These are phyloP conservation scores for Hypomontagnella monticulosa DNA, from an alignment of 495 filamentous ascomycete genomes.

Conservation along the genomic window DNA sequence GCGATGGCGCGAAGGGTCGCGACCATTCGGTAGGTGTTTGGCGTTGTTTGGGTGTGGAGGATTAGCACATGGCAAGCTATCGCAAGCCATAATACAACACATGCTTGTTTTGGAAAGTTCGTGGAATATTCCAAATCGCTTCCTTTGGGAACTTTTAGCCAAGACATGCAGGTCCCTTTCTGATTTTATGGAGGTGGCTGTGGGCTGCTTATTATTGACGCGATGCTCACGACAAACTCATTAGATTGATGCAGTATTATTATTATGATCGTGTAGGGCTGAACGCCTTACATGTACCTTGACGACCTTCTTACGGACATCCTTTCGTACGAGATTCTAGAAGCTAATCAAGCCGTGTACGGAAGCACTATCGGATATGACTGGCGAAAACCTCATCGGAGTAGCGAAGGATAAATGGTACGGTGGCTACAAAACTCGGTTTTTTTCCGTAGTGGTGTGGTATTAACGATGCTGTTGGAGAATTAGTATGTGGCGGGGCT, in stretches of 20 bases:
- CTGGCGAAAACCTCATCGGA: too few relatives aligned
- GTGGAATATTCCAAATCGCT: slow-evolving; percentile 24
- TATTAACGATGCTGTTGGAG: too few relatives aligned
- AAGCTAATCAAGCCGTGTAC: too few relatives aligned
- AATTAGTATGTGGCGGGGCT: too few relatives aligned
- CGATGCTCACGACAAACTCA: slow-evolving; percentile 1
- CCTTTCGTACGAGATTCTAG: neutral
- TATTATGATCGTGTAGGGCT: slow-evolving; percentile 26
- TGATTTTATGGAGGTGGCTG: slow-evolving; percentile 37
- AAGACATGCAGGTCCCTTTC: slow-evolving; percentile 33
- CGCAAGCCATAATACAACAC: slow-evolving; percentile 9
- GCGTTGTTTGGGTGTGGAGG: neutral
- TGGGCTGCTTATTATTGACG: slow-evolving; percentile 25
- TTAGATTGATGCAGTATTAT: neutral
- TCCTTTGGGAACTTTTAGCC: slow-evolving; percentile 21
- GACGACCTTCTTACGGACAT: neutral
- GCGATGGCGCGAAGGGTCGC: neutral
- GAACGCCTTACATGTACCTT: slow-evolving; percentile 2
- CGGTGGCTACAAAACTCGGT: too few relatives aligned
- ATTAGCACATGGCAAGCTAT: neutral
- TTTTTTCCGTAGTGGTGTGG: too few relatives aligned
- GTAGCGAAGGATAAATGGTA: too few relatives aligned
- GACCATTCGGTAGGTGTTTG: neutral
- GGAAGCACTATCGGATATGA: too few relatives aligned
- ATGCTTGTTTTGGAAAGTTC: slow-evolving; percentile 27